phyloP scores from a whole-genome alignment of 1,139 yeast genomes.

The Yamadazyma songkhlaensis region DNA sequence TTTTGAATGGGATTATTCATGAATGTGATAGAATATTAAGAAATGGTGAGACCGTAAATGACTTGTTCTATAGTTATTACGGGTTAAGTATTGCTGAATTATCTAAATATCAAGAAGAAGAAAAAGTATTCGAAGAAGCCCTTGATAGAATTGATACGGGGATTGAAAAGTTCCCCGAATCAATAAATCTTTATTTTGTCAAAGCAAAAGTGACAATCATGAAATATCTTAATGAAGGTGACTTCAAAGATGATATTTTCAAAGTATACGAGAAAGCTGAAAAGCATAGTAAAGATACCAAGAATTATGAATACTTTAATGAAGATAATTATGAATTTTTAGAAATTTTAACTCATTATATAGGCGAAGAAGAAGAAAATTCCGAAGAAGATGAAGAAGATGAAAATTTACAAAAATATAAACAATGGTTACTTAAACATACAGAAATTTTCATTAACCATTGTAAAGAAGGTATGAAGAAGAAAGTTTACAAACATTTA shows the following conservation, averaged over 20 bases:
- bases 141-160: constrained; percentile 69
- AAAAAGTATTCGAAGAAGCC: constrained; percentile 52
- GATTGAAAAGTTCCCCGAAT: constrained; percentile 44
- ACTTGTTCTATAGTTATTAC: constrained; percentile 69
- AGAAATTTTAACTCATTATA: constrained; percentile 58
- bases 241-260: constrained; percentile 42
- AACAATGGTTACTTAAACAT: not conserved
- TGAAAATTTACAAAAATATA: constrained; percentile 7
- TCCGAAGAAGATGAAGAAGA: constrained; percentile 36
- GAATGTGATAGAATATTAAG: constrained; percentile 85
- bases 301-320: constrained; percentile 29
- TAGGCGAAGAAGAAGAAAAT: constrained; percentile 51
- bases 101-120: constrained; percentile 48
- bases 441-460: constrained; percentile 28
- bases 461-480: constrained; percentile 19
- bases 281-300: constrained; percentile 22
- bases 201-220: constrained; percentile 50
- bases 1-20: constrained; percentile 83
- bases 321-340: constrained; percentile 48
- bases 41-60: constrained; percentile 41
- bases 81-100: constrained; percentile 70
- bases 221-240: constrained; percentile 4
- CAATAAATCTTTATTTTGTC: constrained; percentile 48
- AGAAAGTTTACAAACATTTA: constrained; percentile 40
- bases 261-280: constrained; percentile 46